A percentile compares a stretch with the other conserved stretches of the same genome.
Conservation (phyloP, 2,329 filamentous ascomycete genomes). For the Nemania sp. region DNA sequence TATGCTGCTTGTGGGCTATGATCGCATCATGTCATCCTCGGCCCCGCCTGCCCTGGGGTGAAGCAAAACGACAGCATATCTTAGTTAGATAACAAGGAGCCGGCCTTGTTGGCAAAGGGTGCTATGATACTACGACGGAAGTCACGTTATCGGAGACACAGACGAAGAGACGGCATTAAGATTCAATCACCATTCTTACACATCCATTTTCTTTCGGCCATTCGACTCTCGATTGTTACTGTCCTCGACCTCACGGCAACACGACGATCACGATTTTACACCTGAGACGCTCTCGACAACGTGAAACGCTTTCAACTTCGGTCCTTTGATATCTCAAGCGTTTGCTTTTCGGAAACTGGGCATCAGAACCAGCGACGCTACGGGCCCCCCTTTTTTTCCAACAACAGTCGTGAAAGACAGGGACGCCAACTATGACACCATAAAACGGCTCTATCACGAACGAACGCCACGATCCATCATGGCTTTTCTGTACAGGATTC, state of each 20-base stretch:
- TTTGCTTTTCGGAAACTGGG: conserved; percentile 1
- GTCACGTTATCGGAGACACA: conserved; percentile 37
- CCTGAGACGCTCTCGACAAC: no score
- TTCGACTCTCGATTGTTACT: conserved; percentile 5
- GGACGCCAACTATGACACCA: conserved; percentile 19
- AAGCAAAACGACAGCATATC: conserved; percentile 20
- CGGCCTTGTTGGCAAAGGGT: conserved; percentile 9
- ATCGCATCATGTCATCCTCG: conserved; percentile 47
- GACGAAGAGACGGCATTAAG: conserved; percentile 26
- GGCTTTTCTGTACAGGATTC: conserved; percentile 24
- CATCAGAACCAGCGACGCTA: conserved; percentile 17
- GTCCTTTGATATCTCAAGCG: conserved; percentile 8
- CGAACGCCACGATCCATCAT: conserved; percentile 9
- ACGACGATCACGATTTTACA: conserved; percentile 22
- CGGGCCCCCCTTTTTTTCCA: background rate
- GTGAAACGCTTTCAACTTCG: background rate
- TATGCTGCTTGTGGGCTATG: conserved; percentile 52
- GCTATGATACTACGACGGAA: conserved; percentile 31
- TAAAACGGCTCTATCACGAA: conserved; percentile 15
- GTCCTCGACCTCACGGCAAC: conserved; percentile 7
- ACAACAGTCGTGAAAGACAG: conserved; percentile 5
- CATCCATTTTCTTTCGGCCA: background rate
- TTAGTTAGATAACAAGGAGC: conserved; percentile 16
- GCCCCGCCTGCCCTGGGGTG: conserved; percentile 39
- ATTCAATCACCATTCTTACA: background rate